phyloP scores from a whole-genome alignment of 1,139 yeast genomes.

The Taphrina communis region DNA sequence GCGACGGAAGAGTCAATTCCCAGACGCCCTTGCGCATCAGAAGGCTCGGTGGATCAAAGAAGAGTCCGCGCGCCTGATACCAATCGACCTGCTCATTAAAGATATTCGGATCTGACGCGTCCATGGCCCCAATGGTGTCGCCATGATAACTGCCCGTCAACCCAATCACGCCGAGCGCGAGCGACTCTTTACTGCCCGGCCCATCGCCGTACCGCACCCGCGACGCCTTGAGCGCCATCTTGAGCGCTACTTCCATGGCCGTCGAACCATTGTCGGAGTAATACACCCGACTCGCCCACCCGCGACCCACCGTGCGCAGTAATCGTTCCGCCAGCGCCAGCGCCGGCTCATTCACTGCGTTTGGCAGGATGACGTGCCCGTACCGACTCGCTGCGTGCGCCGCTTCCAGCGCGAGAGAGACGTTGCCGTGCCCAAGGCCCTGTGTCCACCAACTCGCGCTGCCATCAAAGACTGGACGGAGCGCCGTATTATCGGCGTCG shows the following conservation, averaged over 20 bases:
- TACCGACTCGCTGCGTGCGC: constrained; percentile 50
- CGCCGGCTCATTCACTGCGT: constrained; percentile 49
- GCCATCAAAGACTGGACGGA: constrained; percentile 48
- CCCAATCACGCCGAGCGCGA: constrained; percentile 47
- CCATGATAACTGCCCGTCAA: constrained; percentile 50
- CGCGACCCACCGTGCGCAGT: constrained; percentile 45
- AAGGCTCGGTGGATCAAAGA: constrained; percentile 49
- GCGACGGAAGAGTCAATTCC: constrained; percentile 46
- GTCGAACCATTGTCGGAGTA: constrained; percentile 50
- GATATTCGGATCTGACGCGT: constrained; percentile 49
- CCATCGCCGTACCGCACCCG: constrained; percentile 45
- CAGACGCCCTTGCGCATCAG: constrained; percentile 47
- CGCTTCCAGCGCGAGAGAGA: constrained; percentile 48
- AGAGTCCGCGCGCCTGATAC: constrained; percentile 49
- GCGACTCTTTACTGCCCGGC: constrained; percentile 42
- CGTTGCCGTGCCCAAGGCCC: constrained; percentile 50
- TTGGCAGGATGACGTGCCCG: constrained; percentile 50
- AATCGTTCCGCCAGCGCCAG: constrained; percentile 48
- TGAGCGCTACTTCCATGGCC: constrained; percentile 50
- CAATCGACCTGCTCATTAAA: constrained; percentile 49
- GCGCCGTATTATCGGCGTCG: constrained; percentile 3
- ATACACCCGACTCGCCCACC: constrained; percentile 47
- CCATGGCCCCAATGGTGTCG: constrained; percentile 50
- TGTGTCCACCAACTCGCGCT: constrained; percentile 52
- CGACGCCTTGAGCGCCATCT: constrained; percentile 49